Percentiles rank a stretch among this genome's conserved stretches.
Evolutionary conservation across 768 basidiomycete genomes (phyloP).

Genomic region (Trametes meyenii): DNA sequence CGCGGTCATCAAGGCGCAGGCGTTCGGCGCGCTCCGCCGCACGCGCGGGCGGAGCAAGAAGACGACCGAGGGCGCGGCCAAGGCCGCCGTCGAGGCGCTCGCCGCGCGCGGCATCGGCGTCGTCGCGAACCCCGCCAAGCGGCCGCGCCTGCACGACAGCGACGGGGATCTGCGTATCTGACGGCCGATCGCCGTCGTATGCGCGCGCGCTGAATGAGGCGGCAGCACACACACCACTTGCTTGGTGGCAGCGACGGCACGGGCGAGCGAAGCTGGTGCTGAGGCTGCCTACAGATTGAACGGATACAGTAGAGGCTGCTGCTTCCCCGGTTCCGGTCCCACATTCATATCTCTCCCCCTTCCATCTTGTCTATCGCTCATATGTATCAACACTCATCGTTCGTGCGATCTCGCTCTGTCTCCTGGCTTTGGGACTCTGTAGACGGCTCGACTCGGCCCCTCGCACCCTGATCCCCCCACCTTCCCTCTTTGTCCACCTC

Average conservation of each 20-base stretch:
- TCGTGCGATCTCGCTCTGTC: constrained; percentile 4
- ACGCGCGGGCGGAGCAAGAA: constrained; percentile 76
- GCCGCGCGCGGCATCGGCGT: constrained; percentile 75
- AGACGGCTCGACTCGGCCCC: constrained; percentile 19
- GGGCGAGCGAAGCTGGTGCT: background rate
- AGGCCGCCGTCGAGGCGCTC: constrained; percentile 79
- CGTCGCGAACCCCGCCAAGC: constrained; percentile 40
- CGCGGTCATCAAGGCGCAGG: constrained; percentile 89
- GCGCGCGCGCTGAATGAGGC: background rate
- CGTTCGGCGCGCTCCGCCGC: constrained; percentile 82
- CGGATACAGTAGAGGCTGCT: constrained; percentile 13
- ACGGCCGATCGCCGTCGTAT: background rate
- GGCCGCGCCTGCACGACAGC: constrained; percentile 55
- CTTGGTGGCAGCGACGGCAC: background rate
- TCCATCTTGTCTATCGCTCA: too few species aligned
- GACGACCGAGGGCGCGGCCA: constrained; percentile 70
- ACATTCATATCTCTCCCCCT: constrained; percentile 6
- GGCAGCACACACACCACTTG: too few species aligned
- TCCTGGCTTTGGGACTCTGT: constrained; percentile 23
- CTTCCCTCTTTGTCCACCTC: background rate
- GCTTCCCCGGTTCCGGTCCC: constrained; percentile 1
- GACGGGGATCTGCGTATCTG: constrained; percentile 43
- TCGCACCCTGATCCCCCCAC: background rate
- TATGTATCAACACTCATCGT: constrained; percentile 23
- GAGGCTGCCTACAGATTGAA: background rate